phyloP scores from a whole-genome alignment of 2,329 filamentous ascomycete genomes.

The Periconia digitata region DNA sequence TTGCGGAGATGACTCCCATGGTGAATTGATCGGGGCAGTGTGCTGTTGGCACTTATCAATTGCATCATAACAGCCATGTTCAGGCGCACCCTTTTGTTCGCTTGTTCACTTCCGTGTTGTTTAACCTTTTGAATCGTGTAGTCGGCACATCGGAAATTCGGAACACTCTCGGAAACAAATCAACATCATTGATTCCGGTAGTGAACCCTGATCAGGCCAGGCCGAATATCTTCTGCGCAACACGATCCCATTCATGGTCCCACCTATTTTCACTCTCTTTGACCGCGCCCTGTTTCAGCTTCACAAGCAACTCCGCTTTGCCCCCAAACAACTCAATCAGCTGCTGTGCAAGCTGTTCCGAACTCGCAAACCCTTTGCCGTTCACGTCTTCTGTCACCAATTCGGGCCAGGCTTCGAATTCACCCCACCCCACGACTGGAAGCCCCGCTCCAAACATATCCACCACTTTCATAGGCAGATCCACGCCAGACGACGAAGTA shows the following conservation, averaged over 20 bases:
- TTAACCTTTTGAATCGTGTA: too few relatives aligned
- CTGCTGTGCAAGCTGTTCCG: conserved; percentile 64
- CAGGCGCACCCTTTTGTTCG: too few relatives aligned
- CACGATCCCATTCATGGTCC: conserved; percentile 90
- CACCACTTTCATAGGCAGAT: conserved; percentile 98
- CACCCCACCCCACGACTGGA: conserved; percentile 83
- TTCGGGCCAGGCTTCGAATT: conserved; percentile 86
- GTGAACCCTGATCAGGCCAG: conserved; percentile 8
- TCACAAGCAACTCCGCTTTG: conserved; percentile 57
- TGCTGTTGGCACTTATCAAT: too few relatives aligned
- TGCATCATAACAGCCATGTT: too few relatives aligned
- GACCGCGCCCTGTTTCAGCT: conserved; percentile 68
- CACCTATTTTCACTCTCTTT: conserved; percentile 76
- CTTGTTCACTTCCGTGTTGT: too few relatives aligned
- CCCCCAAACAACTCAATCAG: conserved; percentile 65
- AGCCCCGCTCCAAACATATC: conserved; percentile 97
- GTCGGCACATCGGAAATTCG: neutral
- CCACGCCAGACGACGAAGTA: conserved; percentile 90
- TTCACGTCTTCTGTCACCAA: conserved; percentile 87
- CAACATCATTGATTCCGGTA: neutral
- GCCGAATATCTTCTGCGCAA: conserved; percentile 70
- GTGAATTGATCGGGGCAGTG: neutral
- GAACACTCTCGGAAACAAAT: neutral
- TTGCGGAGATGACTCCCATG: neutral
- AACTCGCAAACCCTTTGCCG: conserved; percentile 78